Percentiles rank a stretch among this genome's conserved stretches.
These are phyloP conservation scores for Parathielavia appendiculata DNA, from an alignment of 495 filamentous ascomycete genomes.

Conservation along the genomic window DNA sequence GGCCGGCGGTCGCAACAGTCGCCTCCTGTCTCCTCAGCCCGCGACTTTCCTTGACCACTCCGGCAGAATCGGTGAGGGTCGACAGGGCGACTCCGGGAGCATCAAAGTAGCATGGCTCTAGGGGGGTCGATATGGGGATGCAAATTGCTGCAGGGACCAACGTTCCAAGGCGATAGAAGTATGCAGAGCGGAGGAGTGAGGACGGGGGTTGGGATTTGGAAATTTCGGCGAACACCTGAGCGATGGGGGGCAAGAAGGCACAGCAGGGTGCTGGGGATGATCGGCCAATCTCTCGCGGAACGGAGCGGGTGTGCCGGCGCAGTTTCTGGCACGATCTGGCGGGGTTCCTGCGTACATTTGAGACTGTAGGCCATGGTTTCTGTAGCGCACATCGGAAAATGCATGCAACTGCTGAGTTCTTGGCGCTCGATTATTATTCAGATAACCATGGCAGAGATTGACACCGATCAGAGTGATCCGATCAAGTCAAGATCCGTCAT, in stretches of 20 bases:
- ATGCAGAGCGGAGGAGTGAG: conserved; percentile 24
- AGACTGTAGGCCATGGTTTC: conserved; percentile 24
- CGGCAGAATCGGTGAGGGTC: conserved; percentile 29
- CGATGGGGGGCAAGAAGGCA: conserved; percentile 32
- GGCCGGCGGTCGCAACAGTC: conserved; percentile 22
- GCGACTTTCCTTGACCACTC: conserved; percentile 30
- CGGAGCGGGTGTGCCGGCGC: conserved; percentile 22
- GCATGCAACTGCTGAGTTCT: conserved; percentile 22
- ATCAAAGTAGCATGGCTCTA: conserved; percentile 36
- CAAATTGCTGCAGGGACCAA: conserved; percentile 27
- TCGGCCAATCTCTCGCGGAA: conserved; percentile 22
- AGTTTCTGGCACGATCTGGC: conserved; percentile 29
- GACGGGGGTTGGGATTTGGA: conserved; percentile 35
- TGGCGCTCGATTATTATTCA: conserved; percentile 24
- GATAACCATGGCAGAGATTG: background rate
- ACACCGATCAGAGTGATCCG: background rate
- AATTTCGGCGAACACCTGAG: conserved; percentile 37
- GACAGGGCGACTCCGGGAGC: conserved; percentile 30
- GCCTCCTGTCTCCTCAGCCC: conserved; percentile 19
- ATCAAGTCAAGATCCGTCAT: no score
- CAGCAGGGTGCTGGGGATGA: conserved; percentile 33
- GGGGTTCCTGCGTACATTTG: conserved; percentile 30
- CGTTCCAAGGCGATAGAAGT: no score
- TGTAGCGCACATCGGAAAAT: conserved; percentile 9
- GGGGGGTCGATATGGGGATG: conserved; percentile 17